A percentile compares a stretch with the other conserved stretches of the same genome.
phyloP scores from a whole-genome alignment of 257 asterid genomes.

The Scutellaria galericulata region DNA sequence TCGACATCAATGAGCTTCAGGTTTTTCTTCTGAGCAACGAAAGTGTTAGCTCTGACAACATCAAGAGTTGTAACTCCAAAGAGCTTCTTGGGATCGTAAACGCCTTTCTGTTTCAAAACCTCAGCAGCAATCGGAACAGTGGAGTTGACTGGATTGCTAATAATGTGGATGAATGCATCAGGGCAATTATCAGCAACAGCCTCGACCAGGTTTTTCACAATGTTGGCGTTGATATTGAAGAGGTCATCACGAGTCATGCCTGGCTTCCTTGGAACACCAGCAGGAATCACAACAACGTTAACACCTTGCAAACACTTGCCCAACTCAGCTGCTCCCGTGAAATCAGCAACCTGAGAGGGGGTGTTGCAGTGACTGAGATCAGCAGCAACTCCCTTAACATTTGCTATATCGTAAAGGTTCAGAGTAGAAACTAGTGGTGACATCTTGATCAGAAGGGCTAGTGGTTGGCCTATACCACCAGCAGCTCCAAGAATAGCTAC shows the following conservation, averaged over 20 bases:
- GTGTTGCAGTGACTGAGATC: constrained; percentile 94
- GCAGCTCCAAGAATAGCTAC: constrained; percentile 85
- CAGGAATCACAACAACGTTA: constrained; percentile 79
- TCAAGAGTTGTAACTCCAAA: constrained; percentile 90
- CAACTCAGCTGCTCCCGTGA: constrained; percentile 71
- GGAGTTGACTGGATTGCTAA: constrained; percentile 88
- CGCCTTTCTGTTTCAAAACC: constrained; percentile 77
- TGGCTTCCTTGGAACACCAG: constrained; percentile 89
- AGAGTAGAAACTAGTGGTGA: constrained; percentile 76
- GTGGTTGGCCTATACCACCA: constrained; percentile 89
- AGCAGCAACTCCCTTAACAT: constrained; percentile 87
- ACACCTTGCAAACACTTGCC: constrained; percentile 67
- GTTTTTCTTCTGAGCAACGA: constrained; percentile 72
- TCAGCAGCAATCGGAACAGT: constrained; percentile 88
- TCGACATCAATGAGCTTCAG: constrained; percentile 80
- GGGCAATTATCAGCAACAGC: constrained; percentile 89
- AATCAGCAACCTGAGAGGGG: constrained; percentile 69
- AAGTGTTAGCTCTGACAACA: constrained; percentile 82
- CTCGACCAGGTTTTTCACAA: constrained; percentile 69
- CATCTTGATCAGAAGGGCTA: constrained; percentile 81
- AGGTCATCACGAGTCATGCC: constrained; percentile 94
- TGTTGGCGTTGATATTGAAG: constrained; percentile 79
- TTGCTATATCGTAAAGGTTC: constrained; percentile 79
- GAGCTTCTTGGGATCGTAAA: constrained; percentile 76
- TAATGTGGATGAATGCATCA: constrained; percentile 79